Base-by-base conservation (phyloP, 2,329 filamentous ascomycete species). In the Cladosporium phlei region DNA sequence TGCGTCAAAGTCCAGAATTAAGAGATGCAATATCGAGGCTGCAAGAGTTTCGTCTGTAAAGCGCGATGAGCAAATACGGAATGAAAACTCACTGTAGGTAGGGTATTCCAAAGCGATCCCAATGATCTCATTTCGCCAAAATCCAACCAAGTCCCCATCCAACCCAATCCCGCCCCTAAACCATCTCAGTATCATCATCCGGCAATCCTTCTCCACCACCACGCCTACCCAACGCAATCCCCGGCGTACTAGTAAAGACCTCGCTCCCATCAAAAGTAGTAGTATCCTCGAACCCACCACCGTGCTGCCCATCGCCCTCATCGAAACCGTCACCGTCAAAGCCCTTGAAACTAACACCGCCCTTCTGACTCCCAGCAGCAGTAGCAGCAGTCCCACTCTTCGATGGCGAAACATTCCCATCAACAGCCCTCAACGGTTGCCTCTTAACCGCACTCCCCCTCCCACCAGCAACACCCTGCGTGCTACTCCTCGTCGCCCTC, bases 251-350 rank as follows among this genome's bases (percentile, higher is more conserved):
- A 7, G 62, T 57, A 25, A 68, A 58, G n/a, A 70, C 54, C 38
- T 63, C 66, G 37, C 64, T 65, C 43, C 61, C 66, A 28, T 65
- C 66, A 42, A 69, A 69, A 14, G 57, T 58, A 14, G 57, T 58
- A n/a, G 59, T 64, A 39, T 59, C 59, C 30, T 60, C 62, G 11
- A 57, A 53, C 3, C 48, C 59, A 14, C 44, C 49, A n/a, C n/a
- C n/a, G n/a, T n/a, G n/a, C n/a, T n/a, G n/a, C n/a, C n/a, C n/a
- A n/a, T n/a, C n/a, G n/a, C n/a, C n/a, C n/a, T n/a, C n/a, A n/a
- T n/a, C n/a, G n/a, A n/a, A n/a, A n/a, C n/a, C n/a, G n/a, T n/a
- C n/a, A n/a, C n/a, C n/a, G 16, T 34, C 33, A 21, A 51, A 38
- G 19, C 47, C 46, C n/a, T 45, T 37, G n/a, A n/a, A n/a, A n/a